Evolutionary conservation across 2,329 filamentous ascomycete species (phyloP).

Genomic region (Aspergillus ustus): DNA sequence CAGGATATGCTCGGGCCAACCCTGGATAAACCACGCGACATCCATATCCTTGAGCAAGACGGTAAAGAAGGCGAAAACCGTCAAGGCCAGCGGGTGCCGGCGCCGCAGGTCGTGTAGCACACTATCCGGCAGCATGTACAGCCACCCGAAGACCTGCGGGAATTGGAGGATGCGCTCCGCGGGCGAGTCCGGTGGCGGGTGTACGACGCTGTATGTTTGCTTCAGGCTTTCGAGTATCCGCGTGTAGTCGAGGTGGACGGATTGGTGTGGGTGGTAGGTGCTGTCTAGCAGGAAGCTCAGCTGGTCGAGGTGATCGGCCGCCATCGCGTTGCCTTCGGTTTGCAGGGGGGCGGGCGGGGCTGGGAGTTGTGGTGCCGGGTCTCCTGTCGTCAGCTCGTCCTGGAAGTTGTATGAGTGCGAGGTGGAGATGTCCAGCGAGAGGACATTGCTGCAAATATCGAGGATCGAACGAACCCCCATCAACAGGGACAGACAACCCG

Average conservation of each 20-base stretch:
- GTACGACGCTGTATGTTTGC: background rate
- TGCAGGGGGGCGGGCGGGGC: background rate
- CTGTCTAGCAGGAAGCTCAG: background rate
- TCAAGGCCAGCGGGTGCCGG: background rate
- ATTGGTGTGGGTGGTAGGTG: background rate
- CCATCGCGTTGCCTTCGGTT: background rate
- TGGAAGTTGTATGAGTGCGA: background rate
- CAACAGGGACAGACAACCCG: slow-evolving; percentile 16
- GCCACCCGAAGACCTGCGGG: slow-evolving; percentile 19
- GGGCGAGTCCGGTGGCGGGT: background rate
- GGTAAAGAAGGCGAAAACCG: slow-evolving; percentile 17
- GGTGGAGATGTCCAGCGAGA: background rate
- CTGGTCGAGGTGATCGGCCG: background rate
- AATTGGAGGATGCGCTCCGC: background rate
- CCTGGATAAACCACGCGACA: slow-evolving; percentile 20
- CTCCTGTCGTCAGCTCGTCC: no score
- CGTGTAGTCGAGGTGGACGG: background rate
- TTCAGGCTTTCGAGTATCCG: background rate
- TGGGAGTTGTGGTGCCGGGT: background rate
- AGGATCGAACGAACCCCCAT: slow-evolving; percentile 21
- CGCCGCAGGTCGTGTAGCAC: slow-evolving; percentile 15
- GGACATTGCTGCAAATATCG: slow-evolving; percentile 1
- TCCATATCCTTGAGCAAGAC: slow-evolving; percentile 16
- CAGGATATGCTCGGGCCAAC: slow-evolving; percentile 23
- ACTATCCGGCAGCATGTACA: slow-evolving; percentile 17